Evolutionary conservation across 148 eudicot genomes (phyloP), one percentile per base, ranked within the genome.

Genomic region (Silene conica): DNA sequence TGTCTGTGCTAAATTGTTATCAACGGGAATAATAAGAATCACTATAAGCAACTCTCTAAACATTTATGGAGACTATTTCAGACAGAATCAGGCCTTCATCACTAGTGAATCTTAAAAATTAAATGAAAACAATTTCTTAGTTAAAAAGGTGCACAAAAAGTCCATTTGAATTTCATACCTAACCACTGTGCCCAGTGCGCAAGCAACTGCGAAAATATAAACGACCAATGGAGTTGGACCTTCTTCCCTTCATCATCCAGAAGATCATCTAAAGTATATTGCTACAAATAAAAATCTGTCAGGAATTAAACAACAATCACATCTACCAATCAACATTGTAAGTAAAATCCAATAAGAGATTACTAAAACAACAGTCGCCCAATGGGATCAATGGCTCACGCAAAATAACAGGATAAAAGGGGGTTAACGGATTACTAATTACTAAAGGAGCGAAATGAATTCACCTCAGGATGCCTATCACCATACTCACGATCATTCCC

Each of bases 181-280:
- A 96, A 72, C 97, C 96, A 96, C 68, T 92, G 97, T 54, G 97
- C 94, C 99, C 99, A 96, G 52, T 96, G 95, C 16, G 89, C 87
- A 67, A 96, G 86, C 73, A 96, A 54, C 73, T 92, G 88, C 8
- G 96, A 89, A 73, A 96, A 96, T 38, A 96, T 71, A 79, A 89
- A 76, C 4, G 96, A 81, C 99, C 99, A 96, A 78, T 96, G 99
- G 56, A 78, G 86, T 56, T 74, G 82, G 59, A 83, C 99, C 83
- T 79, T 86, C 80, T 62, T 84, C 70, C 83, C 81, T 74, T 85
- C 91, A 77, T 96, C 99, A 76, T 88, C 91, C 88, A 86, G 76
- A 79, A 83, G 76, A 69, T 81, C 93, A 73, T 62, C 85, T 76
- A 85, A 80, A 45, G 84, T 70, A 50, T 60, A 75, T 31, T 79